Percentiles rank a stretch among this genome's conserved stretches.
phyloP scores from a whole-genome alignment of 306 rosid species.

The Potentilla sterilis region DNA sequence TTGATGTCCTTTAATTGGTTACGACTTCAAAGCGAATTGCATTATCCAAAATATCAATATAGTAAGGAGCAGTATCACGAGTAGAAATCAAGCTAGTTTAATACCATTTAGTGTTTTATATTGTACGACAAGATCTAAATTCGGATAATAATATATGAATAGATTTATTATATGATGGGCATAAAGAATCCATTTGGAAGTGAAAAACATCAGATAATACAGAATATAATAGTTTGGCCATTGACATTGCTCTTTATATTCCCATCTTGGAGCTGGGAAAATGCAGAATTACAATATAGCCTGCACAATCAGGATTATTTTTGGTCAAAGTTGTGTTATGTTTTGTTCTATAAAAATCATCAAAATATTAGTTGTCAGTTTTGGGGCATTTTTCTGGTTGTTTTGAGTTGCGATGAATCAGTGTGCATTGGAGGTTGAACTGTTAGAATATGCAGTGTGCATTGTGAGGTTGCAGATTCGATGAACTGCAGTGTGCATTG shows the following conservation, averaged over 20 bases:
- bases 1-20: background rate
- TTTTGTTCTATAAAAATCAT: too few relatives aligned
- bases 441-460: too few relatives aligned
- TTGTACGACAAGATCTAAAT: background rate
- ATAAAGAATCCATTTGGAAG: background rate
- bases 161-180: background rate
- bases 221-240: background rate
- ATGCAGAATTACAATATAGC: background rate
- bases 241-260: background rate
- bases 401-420: too few relatives aligned
- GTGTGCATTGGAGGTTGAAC: too few relatives aligned
- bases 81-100: background rate
- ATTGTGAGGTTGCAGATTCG: too few relatives aligned
- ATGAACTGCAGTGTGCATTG: too few relatives aligned
- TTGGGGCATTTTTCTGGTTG: too few relatives aligned
- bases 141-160: background rate
- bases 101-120: background rate
- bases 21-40: background rate
- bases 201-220: background rate
- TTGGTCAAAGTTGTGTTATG: too few relatives aligned
- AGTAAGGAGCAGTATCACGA: background rate
- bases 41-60: conserved; percentile 1
- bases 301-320: too few relatives aligned
- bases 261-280: background rate
- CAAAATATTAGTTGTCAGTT: too few relatives aligned